Base-by-base conservation (phyloP, 2,329 filamentous ascomycete species). In the Septoria linicola region DNA sequence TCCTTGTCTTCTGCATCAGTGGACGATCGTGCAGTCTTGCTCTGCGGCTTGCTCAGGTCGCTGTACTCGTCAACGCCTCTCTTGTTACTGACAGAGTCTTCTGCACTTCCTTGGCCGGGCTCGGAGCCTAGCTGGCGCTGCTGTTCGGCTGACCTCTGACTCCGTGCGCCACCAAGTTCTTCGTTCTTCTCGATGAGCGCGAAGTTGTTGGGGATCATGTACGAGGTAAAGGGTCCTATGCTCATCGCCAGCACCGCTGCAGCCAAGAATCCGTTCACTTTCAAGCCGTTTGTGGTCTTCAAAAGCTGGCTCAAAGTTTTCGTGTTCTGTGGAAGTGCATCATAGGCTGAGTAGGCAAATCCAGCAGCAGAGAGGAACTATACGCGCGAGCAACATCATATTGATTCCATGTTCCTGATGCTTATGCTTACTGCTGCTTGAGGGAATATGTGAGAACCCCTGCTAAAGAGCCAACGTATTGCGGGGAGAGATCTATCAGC, bases 1-100 rank as follows among this genome's bases (percentile, higher is more conserved):
- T 65, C 59, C 43, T 64, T 58, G 40, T 71, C 64, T 8, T 71
- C 71, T 43, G 72, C 70, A 50, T 70, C 57, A 1, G 66, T 61
- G 6, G 66, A 67, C n/a, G 66, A 66, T 42, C 69, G 64, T 13
- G 51, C 66, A 6, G 64, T 69, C 49, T 65, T 60, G 14, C 61
- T 61, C 36, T 66, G 55, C 32, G 62, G 61, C 10, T 46, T 55
- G 42, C 57, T 64, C 34, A 63, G 11, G 51, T 66, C 63, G 2
- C 31, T 55, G 13, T 57, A 57, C 49, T 66, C 43, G 21, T 52
- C 46, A 21, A 21, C 55, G 14, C 55, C 53, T 6, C 53, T 49
- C 23, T 55, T 58, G 8, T 60, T 57, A 34, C 61, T 50, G 3
- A 63, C 57, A 2, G 62, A 63, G 8, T 61, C 61, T 39, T 62